Evolutionary conservation across 495 filamentous ascomycete genomes (phyloP).

Genomic region (Penicillium steckii): DNA sequence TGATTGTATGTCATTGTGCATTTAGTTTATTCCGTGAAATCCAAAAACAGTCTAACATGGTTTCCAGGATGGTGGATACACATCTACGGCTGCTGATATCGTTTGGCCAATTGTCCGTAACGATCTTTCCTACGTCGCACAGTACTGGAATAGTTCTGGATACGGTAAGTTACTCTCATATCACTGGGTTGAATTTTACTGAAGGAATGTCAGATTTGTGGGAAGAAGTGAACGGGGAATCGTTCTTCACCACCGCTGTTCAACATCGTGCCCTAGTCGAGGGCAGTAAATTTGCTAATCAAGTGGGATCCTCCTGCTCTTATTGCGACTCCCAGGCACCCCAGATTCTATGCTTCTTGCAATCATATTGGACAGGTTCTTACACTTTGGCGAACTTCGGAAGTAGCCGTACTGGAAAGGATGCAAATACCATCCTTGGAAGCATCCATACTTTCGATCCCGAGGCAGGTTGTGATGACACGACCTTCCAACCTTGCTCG

Average conservation of each 20-base stretch:
- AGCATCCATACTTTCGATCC: conserved; percentile 67
- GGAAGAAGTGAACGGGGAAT: conserved; percentile 65
- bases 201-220: conserved; percentile 56
- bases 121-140: conserved; percentile 66
- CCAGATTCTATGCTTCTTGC: conserved; percentile 57
- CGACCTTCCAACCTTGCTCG: conserved; percentile 61
- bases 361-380: conserved; percentile 63
- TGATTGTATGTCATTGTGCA: conserved; percentile 23
- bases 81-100: conserved; percentile 23
- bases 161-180: conserved; percentile 35
- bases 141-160: conserved; percentile 70
- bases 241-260: conserved; percentile 56
- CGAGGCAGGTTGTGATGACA: conserved; percentile 46
- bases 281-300: conserved; percentile 53
- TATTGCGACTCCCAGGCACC: conserved; percentile 58
- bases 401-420: conserved; percentile 55
- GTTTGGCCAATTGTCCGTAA: conserved; percentile 65
- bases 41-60: neutral
- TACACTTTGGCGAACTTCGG: conserved; percentile 56
- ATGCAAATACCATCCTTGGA: conserved; percentile 60
- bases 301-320: conserved; percentile 39
- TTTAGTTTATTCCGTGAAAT: conserved; percentile 9
- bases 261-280: conserved; percentile 56
- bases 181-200: neutral
- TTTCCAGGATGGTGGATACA: conserved; percentile 27